Evolutionary conservation across 2,329 filamentous ascomycete species (phyloP).

Genomic region (Ceratocystis papillata): DNA sequence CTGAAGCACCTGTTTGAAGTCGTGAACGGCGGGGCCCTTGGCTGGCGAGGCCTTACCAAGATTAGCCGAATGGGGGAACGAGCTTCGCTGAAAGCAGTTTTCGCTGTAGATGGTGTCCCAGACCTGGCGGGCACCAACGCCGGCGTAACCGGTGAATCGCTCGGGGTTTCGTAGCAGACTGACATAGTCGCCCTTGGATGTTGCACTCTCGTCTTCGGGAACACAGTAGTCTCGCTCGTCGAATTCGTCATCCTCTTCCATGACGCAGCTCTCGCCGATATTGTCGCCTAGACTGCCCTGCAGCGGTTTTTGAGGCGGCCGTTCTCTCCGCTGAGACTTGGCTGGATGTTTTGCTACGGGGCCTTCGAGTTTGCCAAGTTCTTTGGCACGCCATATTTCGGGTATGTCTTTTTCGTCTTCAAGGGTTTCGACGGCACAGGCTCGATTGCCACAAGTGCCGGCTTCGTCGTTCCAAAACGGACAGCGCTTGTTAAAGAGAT

Average conservation of each 20-base stretch:
- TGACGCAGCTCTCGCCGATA: conserved; percentile 89
- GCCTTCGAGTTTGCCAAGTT: conserved; percentile 83
- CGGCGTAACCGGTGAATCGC: conserved; percentile 83
- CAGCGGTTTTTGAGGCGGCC: conserved; percentile 56
- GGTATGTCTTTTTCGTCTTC: conserved; percentile 95
- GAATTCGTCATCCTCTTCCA: conserved; percentile 95
- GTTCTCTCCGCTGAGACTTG: conserved; percentile 58
- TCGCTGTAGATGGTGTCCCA: conserved; percentile 97
- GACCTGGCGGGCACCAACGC: conserved; percentile 73
- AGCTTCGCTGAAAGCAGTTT: conserved; percentile 77
- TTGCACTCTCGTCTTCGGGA: conserved; percentile 80
- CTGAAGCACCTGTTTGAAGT: conserved; percentile 52
- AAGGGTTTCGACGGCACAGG: conserved; percentile 87
- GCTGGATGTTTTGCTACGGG: conserved; percentile 84
- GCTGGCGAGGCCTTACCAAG: conserved; percentile 37
- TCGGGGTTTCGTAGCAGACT: conserved; percentile 28
- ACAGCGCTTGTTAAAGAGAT: conserved; percentile 86
- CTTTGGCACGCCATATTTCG: conserved; percentile 77
- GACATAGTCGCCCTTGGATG: conserved; percentile 69
- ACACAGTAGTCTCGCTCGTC: conserved; percentile 96
- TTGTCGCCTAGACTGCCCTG: conserved; percentile 72
- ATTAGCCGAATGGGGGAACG: conserved; percentile 49
- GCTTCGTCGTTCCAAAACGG: conserved; percentile 93
- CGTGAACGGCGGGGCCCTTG: conserved; percentile 45
- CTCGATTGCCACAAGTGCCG: conserved; percentile 93